Evolutionary conservation across 2,329 filamentous ascomycete genomes (phyloP), one percentile per base, ranked within the genome.

Genomic region (Talaromyces pinophilus): DNA sequence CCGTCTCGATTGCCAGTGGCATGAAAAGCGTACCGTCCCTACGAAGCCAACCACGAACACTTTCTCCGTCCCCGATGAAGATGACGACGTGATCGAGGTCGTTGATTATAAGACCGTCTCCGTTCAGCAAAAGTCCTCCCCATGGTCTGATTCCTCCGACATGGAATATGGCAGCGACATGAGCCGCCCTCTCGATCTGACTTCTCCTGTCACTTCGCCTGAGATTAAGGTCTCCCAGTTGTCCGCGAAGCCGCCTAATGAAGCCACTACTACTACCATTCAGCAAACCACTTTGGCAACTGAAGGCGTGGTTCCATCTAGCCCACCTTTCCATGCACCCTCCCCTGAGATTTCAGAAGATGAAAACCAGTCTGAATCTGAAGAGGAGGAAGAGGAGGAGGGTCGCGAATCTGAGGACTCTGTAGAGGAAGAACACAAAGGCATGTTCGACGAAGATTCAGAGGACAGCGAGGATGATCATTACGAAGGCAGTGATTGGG

Each of bases 1-100:
- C 17, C 66, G 66, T 50, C 62, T 67, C 19, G 61, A 67, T 28
- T 67, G 62, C 40, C 54, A 64, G 30, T 67, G 66, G 66, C 62
- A 67, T 22, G 66, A 64, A 15, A 60, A 66, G 38, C 38, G 38
- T 28, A 44, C 42, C 42, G 22, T n/a, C 7, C 28, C 38, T 48
- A 11, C 62, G 13, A 69, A 61, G 33, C 65, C 67, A 11, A 67
- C 73, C 2, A 74, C 70, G 28, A 81, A 81, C 65, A 79, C 75
- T 13, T 82, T 81, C 66, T 73, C 72, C 59, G 78, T 80, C 7
- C 78, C 80, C 15, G 78, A 80, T 17, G 77, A 78, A 30, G 78
- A 81, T 33, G 77, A 77, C 55, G 73, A 74, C 13, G 69, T 70
- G 5, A 62, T 65, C 13, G 69, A 66, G 44, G 54, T 68, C 30